Evolutionary conservation across 1,139 yeast species (phyloP), one percentile per base, ranked within the genome.

Genomic region (Kodamaea sp.): DNA sequence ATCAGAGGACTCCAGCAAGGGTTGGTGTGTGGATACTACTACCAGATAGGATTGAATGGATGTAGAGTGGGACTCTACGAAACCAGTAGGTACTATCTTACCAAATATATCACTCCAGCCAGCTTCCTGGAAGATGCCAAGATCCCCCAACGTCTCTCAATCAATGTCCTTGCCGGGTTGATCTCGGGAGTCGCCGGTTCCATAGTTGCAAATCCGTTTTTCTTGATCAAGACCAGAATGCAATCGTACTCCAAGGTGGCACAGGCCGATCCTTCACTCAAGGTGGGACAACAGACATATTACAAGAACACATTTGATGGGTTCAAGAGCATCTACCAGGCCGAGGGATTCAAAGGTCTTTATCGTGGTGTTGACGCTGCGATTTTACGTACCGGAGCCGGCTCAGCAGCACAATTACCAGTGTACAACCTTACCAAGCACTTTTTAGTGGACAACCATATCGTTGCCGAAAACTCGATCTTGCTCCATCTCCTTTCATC

Each of bases 291-390:
- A 48, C 98, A 92, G 60, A 89, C 97, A 0, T 86, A 84, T 58
- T 92, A 92, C 61, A 76, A 62, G 27, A 76, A 80, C 35, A 75
- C 83, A 2, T 67, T 71, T 61, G 78, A 84, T 47, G 98, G 96
- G 3, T 55, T 92, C 22, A 50, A 61, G 10, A 69, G 79, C 22
- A 79, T 92, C 26, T 78, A 67, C 53, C 63, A 61, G 32, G 60
- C 73, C 1, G 96, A 87, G 52, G 97, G 97, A 3, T 31, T 88
- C 42, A 64, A 60, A 36, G 97, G 97, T 2, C 68, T 86, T 41
- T 90, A 80, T 62, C 73, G 95, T 43, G 98, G 98, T 43, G 88
- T 89, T 4, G 96, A 88, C 57, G 96, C 98, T 3, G 97, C 98
- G 1, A 77, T 89, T 29, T 65, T 92, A 44, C 77, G 98, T 61